Evolutionary conservation across 495 filamentous ascomycete genomes (phyloP).

Genomic region (Neurospora sp.): DNA sequence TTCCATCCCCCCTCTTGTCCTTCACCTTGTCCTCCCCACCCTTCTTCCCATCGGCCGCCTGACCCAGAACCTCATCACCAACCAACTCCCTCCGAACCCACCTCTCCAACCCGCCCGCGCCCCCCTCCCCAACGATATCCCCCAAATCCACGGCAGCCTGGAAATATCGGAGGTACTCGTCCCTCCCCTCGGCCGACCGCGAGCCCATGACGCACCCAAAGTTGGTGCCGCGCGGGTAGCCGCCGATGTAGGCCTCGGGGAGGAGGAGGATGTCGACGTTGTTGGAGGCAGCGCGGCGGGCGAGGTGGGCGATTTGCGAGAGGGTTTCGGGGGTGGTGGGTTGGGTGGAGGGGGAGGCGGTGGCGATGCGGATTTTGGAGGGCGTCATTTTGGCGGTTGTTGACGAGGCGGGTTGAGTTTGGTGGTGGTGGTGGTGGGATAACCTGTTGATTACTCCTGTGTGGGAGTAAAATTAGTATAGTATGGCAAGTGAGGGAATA

Average conservation of each 20-base stretch:
- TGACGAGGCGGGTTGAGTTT: not conserved
- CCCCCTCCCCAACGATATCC: slow-evolving; percentile 55
- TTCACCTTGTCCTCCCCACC: slow-evolving; percentile 27
- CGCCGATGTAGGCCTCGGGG: slow-evolving; percentile 88
- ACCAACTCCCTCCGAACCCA: slow-evolving; percentile 60
- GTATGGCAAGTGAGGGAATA: not conserved
- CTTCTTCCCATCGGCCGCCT: slow-evolving; percentile 28
- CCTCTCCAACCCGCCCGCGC: slow-evolving; percentile 54
- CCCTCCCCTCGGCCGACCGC: slow-evolving; percentile 58
- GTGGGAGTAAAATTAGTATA: not conserved
- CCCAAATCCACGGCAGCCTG: slow-evolving; percentile 71
- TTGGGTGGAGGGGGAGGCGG: slow-evolving; percentile 67
- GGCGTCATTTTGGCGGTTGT: slow-evolving; percentile 1
- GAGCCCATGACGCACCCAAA: slow-evolving; percentile 70
- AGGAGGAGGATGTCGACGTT: slow-evolving; percentile 73
- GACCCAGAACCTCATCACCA: slow-evolving; percentile 22
- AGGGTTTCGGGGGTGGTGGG: slow-evolving; percentile 57
- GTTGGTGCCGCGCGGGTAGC: slow-evolving; percentile 75
- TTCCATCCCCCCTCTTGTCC: slow-evolving; percentile 68
- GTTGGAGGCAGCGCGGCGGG: slow-evolving; percentile 37
- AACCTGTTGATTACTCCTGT: not conserved
- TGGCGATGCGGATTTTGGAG: slow-evolving; percentile 54
- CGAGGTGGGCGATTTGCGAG: slow-evolving; percentile 46
- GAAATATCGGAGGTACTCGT: slow-evolving; percentile 81
- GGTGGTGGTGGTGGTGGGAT: not conserved